Evolutionary conservation across 495 filamentous ascomycete species (phyloP), one percentile per base, ranked within the genome.

Genomic region (Daldinia bambusicola): DNA sequence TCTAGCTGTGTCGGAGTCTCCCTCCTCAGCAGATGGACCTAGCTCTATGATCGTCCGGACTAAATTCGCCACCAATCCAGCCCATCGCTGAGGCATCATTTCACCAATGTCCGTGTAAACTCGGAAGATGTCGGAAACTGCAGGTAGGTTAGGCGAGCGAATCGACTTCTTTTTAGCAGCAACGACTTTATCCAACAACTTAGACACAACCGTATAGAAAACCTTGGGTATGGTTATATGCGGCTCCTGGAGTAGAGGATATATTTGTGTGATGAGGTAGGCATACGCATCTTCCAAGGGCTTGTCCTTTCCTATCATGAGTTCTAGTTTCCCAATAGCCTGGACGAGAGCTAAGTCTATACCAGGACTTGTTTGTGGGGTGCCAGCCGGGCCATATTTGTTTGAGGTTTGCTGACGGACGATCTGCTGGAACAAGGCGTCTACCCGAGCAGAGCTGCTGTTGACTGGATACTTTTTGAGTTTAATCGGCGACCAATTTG

Each of bases 191-290:
- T 72, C 66, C 48, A 81, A 52, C 22, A 83, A 58, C 32, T 56
- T 60, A 4, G n/a, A 52, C 34, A 67, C 72, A 13, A 76, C 43
- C 34, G 38, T 62, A 14, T 57, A 30, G n/a, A 76, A 72, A 13
- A 72, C 70, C n/a, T 52, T 55, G 10, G 75, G 72, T 20, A 76
- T 40, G 26, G 53, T 48, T n/a, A 64, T 38, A 36, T 62, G 70
- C 2, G 68, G 59, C 13, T 74, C 26, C 13, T 26, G 48, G 20
- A 79, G 55, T 37, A 70, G 68, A 14, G 80, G 81, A 18, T 76
- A 74, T 22, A 83, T 72, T n/a, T 77, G 18, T 78, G 63, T 12
- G 26, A 79, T 74, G 63, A 85, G 84, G 55, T 78, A 81, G 7
- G 56, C 16, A 69, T 79, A 87, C 12, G 81, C 75, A 1, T 79